These are phyloP conservation scores for Acer campestre DNA, from an alignment of 345 rosid species.

Conservation along the genomic window DNA sequence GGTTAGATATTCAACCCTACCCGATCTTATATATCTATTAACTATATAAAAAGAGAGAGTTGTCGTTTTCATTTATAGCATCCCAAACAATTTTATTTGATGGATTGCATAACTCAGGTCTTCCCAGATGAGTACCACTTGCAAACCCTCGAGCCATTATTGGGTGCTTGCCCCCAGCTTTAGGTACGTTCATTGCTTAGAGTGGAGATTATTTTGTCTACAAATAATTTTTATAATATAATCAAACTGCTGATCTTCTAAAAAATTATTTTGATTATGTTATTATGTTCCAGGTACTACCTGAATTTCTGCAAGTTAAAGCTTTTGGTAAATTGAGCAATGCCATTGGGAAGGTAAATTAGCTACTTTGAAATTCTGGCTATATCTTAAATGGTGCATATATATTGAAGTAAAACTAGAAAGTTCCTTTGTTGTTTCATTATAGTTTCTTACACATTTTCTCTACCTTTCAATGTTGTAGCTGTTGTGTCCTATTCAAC, in stretches of 20 bases:
- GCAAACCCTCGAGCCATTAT: conserved; percentile 86
- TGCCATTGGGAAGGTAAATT: conserved; percentile 60
- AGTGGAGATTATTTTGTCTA: not conserved
- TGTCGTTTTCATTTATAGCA: too few relatives aligned
- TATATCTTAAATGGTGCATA: too few relatives aligned
- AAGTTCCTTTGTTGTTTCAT: too few relatives aligned
- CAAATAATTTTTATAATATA: not conserved
- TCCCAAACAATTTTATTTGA: conserved; percentile 64
- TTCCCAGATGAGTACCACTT: conserved; percentile 94
- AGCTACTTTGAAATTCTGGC: not conserved
- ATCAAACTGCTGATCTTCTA: conserved; percentile 1
- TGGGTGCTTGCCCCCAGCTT: conserved; percentile 88
- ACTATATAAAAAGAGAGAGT: too few relatives aligned
- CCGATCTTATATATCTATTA: too few relatives aligned
- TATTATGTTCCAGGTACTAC: conserved; percentile 45
- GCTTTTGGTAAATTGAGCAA: conserved; percentile 83
- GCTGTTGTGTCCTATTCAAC: too few relatives aligned
- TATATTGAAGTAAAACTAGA: too few relatives aligned
- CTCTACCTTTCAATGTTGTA: too few relatives aligned
- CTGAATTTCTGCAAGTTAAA: conserved; percentile 90
- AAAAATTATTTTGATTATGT: not conserved
- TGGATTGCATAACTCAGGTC: conserved; percentile 96
- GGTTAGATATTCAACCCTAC: too few relatives aligned
- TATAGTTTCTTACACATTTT: too few relatives aligned
- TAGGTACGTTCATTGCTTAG: conserved; percentile 42